Base-by-base conservation (phyloP, 2,329 filamentous ascomycete species). In the Daldinia sp. region DNA sequence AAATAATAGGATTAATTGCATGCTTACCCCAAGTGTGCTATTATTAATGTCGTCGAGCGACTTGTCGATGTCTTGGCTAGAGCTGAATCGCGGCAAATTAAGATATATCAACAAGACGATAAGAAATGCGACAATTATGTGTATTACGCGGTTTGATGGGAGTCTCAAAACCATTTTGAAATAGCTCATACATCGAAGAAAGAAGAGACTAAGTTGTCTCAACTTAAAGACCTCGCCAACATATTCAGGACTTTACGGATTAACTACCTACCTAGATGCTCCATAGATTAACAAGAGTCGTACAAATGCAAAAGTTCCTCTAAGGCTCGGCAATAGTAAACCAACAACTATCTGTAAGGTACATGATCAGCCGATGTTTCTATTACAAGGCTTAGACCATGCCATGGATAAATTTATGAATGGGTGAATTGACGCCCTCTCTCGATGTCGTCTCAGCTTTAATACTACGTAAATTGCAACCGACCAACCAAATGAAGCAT, bases 11-110 rank as follows among this genome's bases (percentile, higher is more conserved):
- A 23, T 23, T 23, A 1, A 23, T 23, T 23, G 20, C 20, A 42
- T 23, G 51, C 63, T 54, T 33, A 69, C 67, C 12, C 67, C 67
- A 18, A 58, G 60, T 33, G 67, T 61, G 33, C 13, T 62, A 18
- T 63, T 69, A 28, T 35, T 18, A n/a, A 68, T 54, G 48, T 68
- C 65, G 15, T 35, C 50, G 28, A 61, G 18, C n/a, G 61, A 42
- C 12, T 37, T 3, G 10, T 35, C 28, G 10, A 30, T 6, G n/a
- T 15, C 23, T 53, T 2, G 3, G 26, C 4, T 35, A 10, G 33
- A 18, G 18, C 18, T 15, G 23, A 48, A 35, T 9, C 23, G n/a
- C 20, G 39, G 35, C 26, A 41, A 39, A 41, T 48, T 33, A 33
- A 63, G n/a, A 56, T 51, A 63, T 57, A 46, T 55, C 37, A 51